Evolutionary conservation across 106 monocot genomes (phyloP).

Genomic region (Platanthera guangdongensis): DNA sequence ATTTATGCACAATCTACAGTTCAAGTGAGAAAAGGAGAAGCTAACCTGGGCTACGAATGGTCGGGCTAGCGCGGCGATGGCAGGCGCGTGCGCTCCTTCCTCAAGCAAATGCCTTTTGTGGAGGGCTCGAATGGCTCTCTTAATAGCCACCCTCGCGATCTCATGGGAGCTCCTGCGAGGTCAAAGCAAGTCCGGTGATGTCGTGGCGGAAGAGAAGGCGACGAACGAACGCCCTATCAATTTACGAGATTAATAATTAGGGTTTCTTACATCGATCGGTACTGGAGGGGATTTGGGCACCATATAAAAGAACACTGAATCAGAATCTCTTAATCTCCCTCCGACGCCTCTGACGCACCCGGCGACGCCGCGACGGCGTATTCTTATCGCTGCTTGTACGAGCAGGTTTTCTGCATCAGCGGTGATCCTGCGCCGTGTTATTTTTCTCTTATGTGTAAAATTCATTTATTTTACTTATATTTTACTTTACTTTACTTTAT

Average conservation of each 20-base stretch:
- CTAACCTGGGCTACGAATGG: constrained; percentile 64
- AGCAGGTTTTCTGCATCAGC: no score
- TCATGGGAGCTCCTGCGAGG: constrained; percentile 27
- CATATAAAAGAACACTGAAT: not conserved
- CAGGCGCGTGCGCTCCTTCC: constrained; percentile 79
- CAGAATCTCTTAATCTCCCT: not conserved
- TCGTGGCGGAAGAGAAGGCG: not conserved
- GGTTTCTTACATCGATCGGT: constrained; percentile 1
- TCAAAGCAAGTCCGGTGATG: not conserved
- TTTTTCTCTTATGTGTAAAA: no score
- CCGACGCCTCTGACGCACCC: not conserved
- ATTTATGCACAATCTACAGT: not conserved
- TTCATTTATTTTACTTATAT: no score
- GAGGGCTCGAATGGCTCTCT: constrained; percentile 56
- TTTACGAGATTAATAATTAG: not conserved
- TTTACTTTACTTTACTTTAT: no score
- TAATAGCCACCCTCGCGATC: constrained; percentile 47
- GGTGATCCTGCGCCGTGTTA: no score
- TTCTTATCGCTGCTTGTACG: not conserved
- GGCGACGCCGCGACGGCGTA: not conserved
- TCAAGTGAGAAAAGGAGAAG: not conserved
- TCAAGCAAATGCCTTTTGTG: constrained; percentile 70
- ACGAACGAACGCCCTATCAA: not conserved
- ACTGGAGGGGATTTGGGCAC: not conserved
- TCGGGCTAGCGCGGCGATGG: constrained; percentile 59